A percentile compares a stretch with the other conserved stretches of the same genome.
Evolutionary conservation across 2,329 filamentous ascomycete genomes (phyloP).

Genomic region (Ascochyta rabiei): DNA sequence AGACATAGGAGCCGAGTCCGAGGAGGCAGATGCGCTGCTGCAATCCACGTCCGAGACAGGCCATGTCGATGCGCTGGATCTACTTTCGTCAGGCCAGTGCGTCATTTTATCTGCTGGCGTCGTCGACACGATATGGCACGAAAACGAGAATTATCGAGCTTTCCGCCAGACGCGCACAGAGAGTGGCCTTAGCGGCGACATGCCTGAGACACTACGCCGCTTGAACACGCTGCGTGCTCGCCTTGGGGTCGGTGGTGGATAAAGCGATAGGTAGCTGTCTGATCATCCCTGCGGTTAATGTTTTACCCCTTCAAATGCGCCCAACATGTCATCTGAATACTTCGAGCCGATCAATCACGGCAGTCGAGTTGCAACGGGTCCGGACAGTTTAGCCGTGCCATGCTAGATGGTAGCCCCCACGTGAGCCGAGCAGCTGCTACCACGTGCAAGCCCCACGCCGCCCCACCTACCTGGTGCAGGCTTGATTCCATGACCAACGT

Average conservation of each 20-base stretch:
- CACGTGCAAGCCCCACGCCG: constrained; percentile 11
- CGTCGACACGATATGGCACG: constrained; percentile 50
- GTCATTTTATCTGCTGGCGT: constrained; percentile 54
- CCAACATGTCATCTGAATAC: neutral
- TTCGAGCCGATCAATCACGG: neutral
- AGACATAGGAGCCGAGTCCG: constrained; percentile 51
- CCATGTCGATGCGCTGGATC: constrained; percentile 48
- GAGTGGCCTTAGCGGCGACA: constrained; percentile 33
- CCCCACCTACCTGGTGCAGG: neutral
- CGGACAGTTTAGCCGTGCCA: neutral
- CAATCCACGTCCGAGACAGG: constrained; percentile 34
- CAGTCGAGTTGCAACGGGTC: neutral
- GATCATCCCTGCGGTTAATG: neutral
- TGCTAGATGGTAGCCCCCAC: neutral
- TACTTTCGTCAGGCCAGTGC: constrained; percentile 55
- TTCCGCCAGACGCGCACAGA: constrained; percentile 39
- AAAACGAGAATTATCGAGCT: constrained; percentile 48
- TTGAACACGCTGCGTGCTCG: constrained; percentile 42
- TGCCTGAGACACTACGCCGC: constrained; percentile 42
- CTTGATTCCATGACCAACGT: constrained; percentile 1
- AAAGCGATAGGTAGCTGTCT: constrained; percentile 15
- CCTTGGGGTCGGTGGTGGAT: constrained; percentile 43
- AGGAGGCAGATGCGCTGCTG: constrained; percentile 39
- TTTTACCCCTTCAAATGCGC: neutral
- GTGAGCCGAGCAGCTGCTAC: neutral